Conservation (phyloP, 2,329 filamentous ascomycete genomes). For the Colletotrichum lupini region DNA sequence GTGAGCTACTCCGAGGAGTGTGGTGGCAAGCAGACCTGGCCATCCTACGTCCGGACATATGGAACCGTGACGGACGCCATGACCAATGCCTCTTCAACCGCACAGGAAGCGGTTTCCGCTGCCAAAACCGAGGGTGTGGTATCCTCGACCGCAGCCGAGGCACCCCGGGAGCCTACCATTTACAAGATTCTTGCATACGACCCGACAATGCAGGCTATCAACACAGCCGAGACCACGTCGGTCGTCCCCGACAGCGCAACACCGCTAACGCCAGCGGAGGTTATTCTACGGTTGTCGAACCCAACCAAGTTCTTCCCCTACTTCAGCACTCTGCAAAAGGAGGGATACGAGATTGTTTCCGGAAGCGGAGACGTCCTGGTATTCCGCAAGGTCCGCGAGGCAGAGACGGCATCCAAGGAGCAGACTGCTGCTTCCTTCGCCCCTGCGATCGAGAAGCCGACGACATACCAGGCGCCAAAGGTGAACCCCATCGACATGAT, state of each 20-base stretch:
- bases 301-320: conserved; percentile 74
- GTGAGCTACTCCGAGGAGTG: conserved; percentile 58
- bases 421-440: background rate
- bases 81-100: conserved; percentile 10
- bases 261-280: conserved; percentile 68
- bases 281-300: conserved; percentile 69
- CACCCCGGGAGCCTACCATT: conserved; percentile 41
- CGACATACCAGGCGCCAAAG: conserved; percentile 34
- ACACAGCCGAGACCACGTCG: conserved; percentile 70
- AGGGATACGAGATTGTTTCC: conserved; percentile 76
- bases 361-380: conserved; percentile 72
- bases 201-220: conserved; percentile 65
- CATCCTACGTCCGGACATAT: conserved; percentile 50
- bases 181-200: conserved; percentile 79
- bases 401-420: conserved; percentile 37
- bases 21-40: conserved; percentile 46
- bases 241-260: conserved; percentile 58
- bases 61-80: conserved; percentile 32
- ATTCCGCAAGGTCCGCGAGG: conserved; percentile 68
- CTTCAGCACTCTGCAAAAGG: conserved; percentile 65
- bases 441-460: conserved; percentile 27
- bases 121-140: background rate
- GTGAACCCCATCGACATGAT: conserved; percentile 72
- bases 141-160: background rate
- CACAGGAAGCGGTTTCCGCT: background rate